These are phyloP conservation scores for Dioscorea dumetorum DNA, from an alignment of 106 monocot species.

Conservation along the genomic window DNA sequence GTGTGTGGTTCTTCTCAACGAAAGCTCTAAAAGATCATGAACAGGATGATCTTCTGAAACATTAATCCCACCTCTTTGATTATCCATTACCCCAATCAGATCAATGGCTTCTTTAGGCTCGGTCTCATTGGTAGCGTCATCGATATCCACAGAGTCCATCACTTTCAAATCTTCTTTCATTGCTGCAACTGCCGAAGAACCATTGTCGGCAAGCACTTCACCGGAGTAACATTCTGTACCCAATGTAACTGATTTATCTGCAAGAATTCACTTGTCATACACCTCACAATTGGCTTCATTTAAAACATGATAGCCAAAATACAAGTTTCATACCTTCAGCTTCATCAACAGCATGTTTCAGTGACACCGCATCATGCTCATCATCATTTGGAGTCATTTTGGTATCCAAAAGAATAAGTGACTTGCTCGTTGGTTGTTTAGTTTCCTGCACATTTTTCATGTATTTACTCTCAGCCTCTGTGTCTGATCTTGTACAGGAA, in stretches of 20 bases:
- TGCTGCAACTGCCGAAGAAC: background rate
- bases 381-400: slow-evolving; percentile 3
- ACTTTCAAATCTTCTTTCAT: background rate
- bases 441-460: slow-evolving; percentile 22
- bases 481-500: slow-evolving; percentile 62
- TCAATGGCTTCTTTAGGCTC: slow-evolving; percentile 21
- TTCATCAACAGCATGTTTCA: slow-evolving; percentile 8
- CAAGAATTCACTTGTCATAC: slow-evolving; percentile 1
- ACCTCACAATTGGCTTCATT: background rate
- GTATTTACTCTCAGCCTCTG: slow-evolving; percentile 51
- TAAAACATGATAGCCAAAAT: background rate
- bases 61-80: slow-evolving; percentile 7
- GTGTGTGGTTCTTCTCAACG: slow-evolving; percentile 40
- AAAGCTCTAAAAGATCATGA: slow-evolving; percentile 35
- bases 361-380: background rate
- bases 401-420: background rate
- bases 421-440: background rate
- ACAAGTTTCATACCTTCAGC: slow-evolving; percentile 17
- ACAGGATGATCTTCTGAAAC: background rate
- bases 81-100: slow-evolving; percentile 21
- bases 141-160: background rate
- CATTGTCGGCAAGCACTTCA: background rate
- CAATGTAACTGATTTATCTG: slow-evolving; percentile 4
- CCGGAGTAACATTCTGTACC: background rate
- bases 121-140: background rate